Evolutionary conservation across 805 yeast genomes (phyloP).

Genomic region (Lipomyces japonicus): DNA sequence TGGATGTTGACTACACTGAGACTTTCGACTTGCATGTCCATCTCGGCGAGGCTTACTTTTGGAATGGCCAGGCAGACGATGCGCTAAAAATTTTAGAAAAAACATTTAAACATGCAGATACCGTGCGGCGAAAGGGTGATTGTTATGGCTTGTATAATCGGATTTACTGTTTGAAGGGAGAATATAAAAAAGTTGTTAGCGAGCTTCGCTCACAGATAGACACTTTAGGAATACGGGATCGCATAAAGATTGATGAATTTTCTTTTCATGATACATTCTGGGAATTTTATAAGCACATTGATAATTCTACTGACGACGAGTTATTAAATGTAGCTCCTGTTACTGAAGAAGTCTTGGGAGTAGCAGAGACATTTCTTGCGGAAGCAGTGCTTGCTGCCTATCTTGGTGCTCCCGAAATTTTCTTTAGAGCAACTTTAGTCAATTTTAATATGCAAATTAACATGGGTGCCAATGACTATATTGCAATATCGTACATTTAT

Average conservation of each 20-base stretch:
- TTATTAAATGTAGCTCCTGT: constrained; percentile 4
- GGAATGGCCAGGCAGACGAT: constrained; percentile 14
- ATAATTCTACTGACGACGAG: constrained; percentile 18
- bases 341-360: neutral
- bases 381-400: constrained; percentile 10
- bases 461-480: constrained; percentile 16
- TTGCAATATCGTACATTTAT: constrained; percentile 14
- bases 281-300: constrained; percentile 10
- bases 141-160: constrained; percentile 6
- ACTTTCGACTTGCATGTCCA: constrained; percentile 10
- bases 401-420: constrained; percentile 12
- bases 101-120: neutral
- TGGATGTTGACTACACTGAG: constrained; percentile 20
- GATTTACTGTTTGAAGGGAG: constrained; percentile 13
- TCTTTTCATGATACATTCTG: constrained; percentile 7
- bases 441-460: constrained; percentile 5
- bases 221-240: constrained; percentile 5
- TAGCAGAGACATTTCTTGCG: constrained; percentile 4
- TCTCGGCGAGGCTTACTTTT: constrained; percentile 15
- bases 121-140: neutral
- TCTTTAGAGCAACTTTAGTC: constrained; percentile 7
- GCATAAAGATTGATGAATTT: neutral
- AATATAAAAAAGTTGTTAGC: neutral
- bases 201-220: neutral
- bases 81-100: neutral